Evolutionary conservation across 2,329 filamentous ascomycete species (phyloP).

Genomic region (Arthrobotrys pseudoclavata): DNA sequence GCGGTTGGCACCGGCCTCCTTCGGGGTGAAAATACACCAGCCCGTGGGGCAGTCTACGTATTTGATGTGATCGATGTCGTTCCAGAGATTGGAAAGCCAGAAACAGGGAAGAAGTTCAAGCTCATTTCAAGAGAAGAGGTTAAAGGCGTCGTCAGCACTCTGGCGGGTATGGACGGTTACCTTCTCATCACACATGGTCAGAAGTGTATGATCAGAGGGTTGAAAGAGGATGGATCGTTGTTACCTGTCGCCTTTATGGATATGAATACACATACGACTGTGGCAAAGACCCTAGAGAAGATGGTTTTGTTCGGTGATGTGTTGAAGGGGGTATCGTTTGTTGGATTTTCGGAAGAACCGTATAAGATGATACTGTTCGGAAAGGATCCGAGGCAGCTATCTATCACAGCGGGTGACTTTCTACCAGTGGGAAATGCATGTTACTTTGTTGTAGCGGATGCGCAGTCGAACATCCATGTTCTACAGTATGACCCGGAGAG

Average conservation of each 20-base stretch:
- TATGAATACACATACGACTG: conserved; percentile 91
- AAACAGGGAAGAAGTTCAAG: conserved; percentile 87
- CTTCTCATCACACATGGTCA: conserved; percentile 93
- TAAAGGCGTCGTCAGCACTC: conserved; percentile 87
- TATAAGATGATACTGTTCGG: conserved; percentile 95
- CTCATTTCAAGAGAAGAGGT: conserved; percentile 91
- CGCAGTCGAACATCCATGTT: conserved; percentile 86
- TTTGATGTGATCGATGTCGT: conserved; percentile 94
- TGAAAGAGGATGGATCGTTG: conserved; percentile 94
- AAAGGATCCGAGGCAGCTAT: conserved; percentile 82
- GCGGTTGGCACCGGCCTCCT: conserved; percentile 86
- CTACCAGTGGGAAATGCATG: conserved; percentile 86
- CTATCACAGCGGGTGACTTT: conserved; percentile 86
- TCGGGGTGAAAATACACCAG: conserved; percentile 90
- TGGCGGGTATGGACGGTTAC: conserved; percentile 89
- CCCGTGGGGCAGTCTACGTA: conserved; percentile 86
- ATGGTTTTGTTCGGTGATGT: conserved; percentile 93
- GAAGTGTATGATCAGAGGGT: conserved; percentile 94
- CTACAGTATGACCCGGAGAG: conserved; percentile 95
- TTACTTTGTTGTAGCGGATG: conserved; percentile 84
- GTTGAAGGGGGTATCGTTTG: conserved; percentile 95
- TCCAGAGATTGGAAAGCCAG: conserved; percentile 84
- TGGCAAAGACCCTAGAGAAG: conserved; percentile 83
- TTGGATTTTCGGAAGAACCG: conserved; percentile 95
- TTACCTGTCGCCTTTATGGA: conserved; percentile 97